phyloP scores from a whole-genome alignment of 1,284 basidiomycete species.

The Ceratobasidium sp. region DNA sequence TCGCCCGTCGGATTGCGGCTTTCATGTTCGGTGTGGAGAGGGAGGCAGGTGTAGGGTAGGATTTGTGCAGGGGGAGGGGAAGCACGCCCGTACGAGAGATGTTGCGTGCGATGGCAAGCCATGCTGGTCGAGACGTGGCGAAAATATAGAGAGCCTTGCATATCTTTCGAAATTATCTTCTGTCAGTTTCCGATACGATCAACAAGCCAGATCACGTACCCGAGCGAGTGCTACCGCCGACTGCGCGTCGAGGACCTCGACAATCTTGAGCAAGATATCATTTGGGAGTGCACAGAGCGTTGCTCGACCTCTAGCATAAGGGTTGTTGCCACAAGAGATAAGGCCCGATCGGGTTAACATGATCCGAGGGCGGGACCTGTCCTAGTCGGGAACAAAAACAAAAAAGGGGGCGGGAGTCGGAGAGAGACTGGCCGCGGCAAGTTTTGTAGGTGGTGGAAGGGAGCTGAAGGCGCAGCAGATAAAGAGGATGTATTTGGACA shows the following conservation, averaged over 20 bases:
- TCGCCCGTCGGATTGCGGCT: constrained; percentile 29
- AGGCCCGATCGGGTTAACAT: neutral
- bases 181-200: constrained; percentile 1
- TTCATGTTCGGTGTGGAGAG: constrained; percentile 35
- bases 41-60: constrained; percentile 29
- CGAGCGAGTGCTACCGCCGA: constrained; percentile 14
- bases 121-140: constrained; percentile 36
- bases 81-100: constrained; percentile 25
- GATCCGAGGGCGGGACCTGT: neutral
- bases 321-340: constrained; percentile 27
- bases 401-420: neutral
- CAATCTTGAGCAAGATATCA: constrained; percentile 38
- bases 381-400: neutral
- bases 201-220: neutral
- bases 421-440: neutral
- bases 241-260: constrained; percentile 28
- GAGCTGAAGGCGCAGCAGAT: constrained; percentile 39
- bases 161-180: constrained; percentile 22
- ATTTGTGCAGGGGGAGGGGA: constrained; percentile 29
- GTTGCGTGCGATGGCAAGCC: constrained; percentile 34
- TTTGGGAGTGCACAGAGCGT: constrained; percentile 34
- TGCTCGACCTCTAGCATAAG: constrained; percentile 27
- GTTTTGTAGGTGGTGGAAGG: constrained; percentile 30
- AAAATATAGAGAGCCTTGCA: constrained; percentile 36
- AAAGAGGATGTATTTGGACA: constrained; percentile 18